Conservation (phyloP, 1,284 basidiomycete species). For the Flammula alnicola region DNA sequence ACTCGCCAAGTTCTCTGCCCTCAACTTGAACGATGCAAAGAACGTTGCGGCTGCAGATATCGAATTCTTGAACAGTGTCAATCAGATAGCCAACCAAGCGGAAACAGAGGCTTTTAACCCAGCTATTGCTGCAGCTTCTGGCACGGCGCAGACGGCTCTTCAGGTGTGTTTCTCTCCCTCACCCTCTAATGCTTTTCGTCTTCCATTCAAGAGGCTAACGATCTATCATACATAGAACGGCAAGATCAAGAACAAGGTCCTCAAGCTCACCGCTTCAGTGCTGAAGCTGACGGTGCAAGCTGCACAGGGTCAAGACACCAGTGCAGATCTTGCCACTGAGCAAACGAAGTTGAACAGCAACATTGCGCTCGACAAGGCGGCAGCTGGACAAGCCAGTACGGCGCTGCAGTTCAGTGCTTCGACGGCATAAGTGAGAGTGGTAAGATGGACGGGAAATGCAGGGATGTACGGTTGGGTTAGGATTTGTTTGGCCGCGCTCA, state of each 20-base stretch:
- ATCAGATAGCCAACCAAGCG: conserved; percentile 16
- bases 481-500: no score
- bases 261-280: conserved; percentile 16
- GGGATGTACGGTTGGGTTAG: no score
- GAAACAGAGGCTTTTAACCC: conserved; percentile 13
- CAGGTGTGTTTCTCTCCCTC: not conserved
- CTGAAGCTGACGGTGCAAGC: conserved; percentile 14
- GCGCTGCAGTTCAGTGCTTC: conserved; percentile 8
- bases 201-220: no score
- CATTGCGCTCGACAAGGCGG: conserved; percentile 10
- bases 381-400: conserved; percentile 9
- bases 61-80: conserved; percentile 18
- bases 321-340: not conserved
- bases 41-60: conserved; percentile 12
- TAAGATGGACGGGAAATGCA: no score
- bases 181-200: not conserved
- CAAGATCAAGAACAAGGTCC: conserved; percentile 19
- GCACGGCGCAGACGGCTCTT: conserved; percentile 8
- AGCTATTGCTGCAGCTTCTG: conserved; percentile 5
- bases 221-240: conserved; percentile 11
- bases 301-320: conserved; percentile 9
- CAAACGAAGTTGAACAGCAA: conserved; percentile 16
- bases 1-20: conserved; percentile 10
- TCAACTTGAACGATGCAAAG: conserved; percentile 13
- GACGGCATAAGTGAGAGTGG: no score